Percentiles rank a stretch among this genome's conserved stretches.
These are phyloP conservation scores for Mycena belliarum DNA, from an alignment of 768 basidiomycete genomes.

Conservation along the genomic window DNA sequence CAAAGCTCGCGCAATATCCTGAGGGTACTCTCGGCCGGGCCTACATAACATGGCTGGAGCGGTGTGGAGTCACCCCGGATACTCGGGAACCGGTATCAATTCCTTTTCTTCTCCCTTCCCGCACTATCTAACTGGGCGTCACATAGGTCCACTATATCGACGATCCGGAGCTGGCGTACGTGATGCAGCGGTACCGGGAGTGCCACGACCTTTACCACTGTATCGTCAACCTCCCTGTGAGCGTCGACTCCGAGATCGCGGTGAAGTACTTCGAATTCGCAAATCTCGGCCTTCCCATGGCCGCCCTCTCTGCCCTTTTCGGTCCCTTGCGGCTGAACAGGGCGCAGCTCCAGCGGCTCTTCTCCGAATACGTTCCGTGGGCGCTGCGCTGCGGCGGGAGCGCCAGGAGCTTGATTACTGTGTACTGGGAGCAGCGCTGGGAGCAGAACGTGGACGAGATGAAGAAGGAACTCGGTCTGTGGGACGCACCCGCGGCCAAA, in stretches of 20 bases:
- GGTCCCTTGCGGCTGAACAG: constrained; percentile 73
- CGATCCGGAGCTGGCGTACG: constrained; percentile 94
- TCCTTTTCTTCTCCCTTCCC: neutral
- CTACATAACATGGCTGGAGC: constrained; percentile 88
- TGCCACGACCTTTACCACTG: constrained; percentile 98
- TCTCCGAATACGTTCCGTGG: constrained; percentile 90
- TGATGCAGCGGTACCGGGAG: constrained; percentile 97
- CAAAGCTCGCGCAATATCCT: constrained; percentile 61
- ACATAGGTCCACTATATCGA: constrained; percentile 88
- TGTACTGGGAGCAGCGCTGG: constrained; percentile 98
- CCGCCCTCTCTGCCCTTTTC: constrained; percentile 75
- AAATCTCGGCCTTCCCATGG: constrained; percentile 89
- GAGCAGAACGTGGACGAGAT: constrained; percentile 78
- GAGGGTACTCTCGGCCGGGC: constrained; percentile 84
- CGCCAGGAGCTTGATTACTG: constrained; percentile 76
- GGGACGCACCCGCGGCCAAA: constrained; percentile 74
- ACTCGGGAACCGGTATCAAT: constrained; percentile 79
- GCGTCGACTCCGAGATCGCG: constrained; percentile 88
- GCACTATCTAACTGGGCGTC: neutral
- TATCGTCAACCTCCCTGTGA: constrained; percentile 84
- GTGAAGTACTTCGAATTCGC: constrained; percentile 94
- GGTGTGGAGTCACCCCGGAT: constrained; percentile 90
- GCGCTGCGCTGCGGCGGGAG: constrained; percentile 81
- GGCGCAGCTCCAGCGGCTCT: constrained; percentile 56
- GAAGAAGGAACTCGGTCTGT: constrained; percentile 82